Conservation (phyloP, 2,329 filamentous ascomycete species). For the Lomentospora prolificans region DNA sequence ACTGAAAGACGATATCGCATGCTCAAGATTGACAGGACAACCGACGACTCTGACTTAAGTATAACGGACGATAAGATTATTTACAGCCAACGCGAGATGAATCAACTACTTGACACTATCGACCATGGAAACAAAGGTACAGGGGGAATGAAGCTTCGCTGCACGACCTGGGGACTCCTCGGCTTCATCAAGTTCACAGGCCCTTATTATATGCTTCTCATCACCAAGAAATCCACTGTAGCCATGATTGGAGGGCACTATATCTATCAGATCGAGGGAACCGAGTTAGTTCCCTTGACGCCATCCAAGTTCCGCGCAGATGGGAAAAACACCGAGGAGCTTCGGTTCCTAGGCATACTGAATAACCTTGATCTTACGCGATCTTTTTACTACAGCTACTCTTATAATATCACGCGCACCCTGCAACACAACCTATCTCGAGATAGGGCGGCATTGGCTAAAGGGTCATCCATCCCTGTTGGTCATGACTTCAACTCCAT, state of each 20-base stretch:
- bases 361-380: constrained; percentile 83
- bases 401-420: constrained; percentile 88
- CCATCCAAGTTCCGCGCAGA: constrained; percentile 70
- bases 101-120: constrained; percentile 83
- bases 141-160: constrained; percentile 81
- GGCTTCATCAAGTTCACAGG: constrained; percentile 96
- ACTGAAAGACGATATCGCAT: constrained; percentile 83
- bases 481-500: constrained; percentile 73
- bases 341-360: constrained; percentile 77
- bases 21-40: constrained; percentile 87
- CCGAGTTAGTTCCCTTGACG: constrained; percentile 80
- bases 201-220: constrained; percentile 91
- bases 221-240: constrained; percentile 91
- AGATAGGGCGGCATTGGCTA: constrained; percentile 61
- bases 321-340: constrained; percentile 72
- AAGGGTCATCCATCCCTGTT: constrained; percentile 49
- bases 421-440: constrained; percentile 84
- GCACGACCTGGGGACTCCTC: constrained; percentile 84
- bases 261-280: constrained; percentile 89
- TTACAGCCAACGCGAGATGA: constrained; percentile 88
- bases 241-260: constrained; percentile 95
- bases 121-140: constrained; percentile 89
- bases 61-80: constrained; percentile 92
- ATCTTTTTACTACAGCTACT: constrained; percentile 97
- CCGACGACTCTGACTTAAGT: constrained; percentile 63